Conservation (phyloP, 805 yeast genomes). For the Saturnispora saitoi region DNA sequence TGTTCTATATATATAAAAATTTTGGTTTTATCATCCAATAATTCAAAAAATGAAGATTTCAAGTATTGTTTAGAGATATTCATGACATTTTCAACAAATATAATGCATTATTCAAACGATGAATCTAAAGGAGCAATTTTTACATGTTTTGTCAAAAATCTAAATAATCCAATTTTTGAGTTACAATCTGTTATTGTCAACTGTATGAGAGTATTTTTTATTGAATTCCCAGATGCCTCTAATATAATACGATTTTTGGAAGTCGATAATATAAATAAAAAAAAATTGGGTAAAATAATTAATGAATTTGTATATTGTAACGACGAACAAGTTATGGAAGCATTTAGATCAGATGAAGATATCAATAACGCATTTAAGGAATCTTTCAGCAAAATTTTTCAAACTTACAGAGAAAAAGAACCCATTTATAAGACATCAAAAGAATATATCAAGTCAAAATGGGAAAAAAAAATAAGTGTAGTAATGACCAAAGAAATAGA, state of each 20-base stretch:
- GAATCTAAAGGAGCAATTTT: constrained; percentile 13
- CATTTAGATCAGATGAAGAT: constrained; percentile 9
- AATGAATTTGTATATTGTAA: constrained; percentile 7
- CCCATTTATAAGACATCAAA: not conserved
- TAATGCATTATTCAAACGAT: constrained; percentile 8
- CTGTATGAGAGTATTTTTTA: constrained; percentile 18
- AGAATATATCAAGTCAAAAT: not conserved
- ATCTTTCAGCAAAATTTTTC: not conserved
- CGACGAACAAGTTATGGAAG: constrained; percentile 18
- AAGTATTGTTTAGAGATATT: constrained; percentile 19
- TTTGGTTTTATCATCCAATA: constrained; percentile 5
- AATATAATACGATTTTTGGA: not conserved
- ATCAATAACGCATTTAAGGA: constrained; percentile 9
- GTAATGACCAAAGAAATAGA: constrained; percentile 22
- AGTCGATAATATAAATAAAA: not conserved
- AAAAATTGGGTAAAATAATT: constrained; percentile 3
- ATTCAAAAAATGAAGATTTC: constrained; percentile 6
- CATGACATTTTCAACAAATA: constrained; percentile 16
- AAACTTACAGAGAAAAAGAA: not conserved
- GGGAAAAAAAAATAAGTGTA: not conserved
- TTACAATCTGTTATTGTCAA: constrained; percentile 18
- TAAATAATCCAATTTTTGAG: constrained; percentile 9
- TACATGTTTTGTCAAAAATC: constrained; percentile 12
- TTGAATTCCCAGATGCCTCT: constrained; percentile 9
- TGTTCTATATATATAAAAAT: not conserved